Conservation (phyloP, 164 flowering plant genomes). For the Liriodendron chinense region DNA sequence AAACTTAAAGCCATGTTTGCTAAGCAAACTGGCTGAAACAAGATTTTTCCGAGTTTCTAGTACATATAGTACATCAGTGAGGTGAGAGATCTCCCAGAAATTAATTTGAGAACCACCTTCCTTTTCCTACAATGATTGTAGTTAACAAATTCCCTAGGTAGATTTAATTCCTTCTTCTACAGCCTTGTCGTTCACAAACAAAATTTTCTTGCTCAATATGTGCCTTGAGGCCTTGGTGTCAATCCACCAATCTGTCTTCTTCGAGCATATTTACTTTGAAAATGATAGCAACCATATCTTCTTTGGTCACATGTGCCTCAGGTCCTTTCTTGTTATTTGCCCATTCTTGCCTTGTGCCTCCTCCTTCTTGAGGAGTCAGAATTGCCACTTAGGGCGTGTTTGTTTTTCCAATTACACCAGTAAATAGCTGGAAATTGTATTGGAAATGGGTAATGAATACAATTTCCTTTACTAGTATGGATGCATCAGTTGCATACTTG, state of each 20-base stretch:
- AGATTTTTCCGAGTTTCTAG: background rate
- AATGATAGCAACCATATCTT: background rate
- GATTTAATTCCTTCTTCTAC: too few species aligned
- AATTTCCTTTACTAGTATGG: too few species aligned
- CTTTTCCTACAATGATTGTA: background rate
- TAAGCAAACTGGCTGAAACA: background rate
- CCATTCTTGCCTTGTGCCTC: too few species aligned
- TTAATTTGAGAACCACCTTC: too few species aligned
- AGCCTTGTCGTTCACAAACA: background rate
- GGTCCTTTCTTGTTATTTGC: background rate
- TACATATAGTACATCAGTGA: background rate
- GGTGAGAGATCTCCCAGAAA: background rate
- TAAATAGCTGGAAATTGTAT: too few species aligned
- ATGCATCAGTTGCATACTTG: too few species aligned
- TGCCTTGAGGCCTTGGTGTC: background rate
- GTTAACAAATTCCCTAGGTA: background rate
- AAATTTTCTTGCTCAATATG: too few species aligned
- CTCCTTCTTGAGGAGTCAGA: too few species aligned
- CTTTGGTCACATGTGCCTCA: background rate
- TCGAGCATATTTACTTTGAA: too few species aligned
- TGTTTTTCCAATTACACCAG: too few species aligned
- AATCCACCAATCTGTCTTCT: background rate
- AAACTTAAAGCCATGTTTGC: background rate
- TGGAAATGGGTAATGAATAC: too few species aligned
- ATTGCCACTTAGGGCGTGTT: too few species aligned